Evolutionary conservation across 2,329 filamentous ascomycete species (phyloP), one percentile per base, ranked within the genome.

Genomic region (Trichoderma sp.): DNA sequence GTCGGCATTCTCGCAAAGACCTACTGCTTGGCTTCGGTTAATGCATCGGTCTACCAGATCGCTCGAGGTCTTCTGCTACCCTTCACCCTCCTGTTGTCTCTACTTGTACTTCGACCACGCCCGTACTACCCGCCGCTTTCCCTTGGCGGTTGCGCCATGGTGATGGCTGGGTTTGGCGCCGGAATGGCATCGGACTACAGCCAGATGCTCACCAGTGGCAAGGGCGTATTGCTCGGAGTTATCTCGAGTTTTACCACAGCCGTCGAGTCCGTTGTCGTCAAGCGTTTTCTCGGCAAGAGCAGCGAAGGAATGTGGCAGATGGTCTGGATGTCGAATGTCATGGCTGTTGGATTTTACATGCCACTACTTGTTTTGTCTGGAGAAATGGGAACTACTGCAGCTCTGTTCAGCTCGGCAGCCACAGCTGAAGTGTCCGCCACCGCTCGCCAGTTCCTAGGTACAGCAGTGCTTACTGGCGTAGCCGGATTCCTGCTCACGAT

Each of bases 261-360:
- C n/a, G 50, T 64, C 27, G 61, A 64, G 13, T 64, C 61, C 15
- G 61, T 64, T 3, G 61, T 64, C 8, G 61, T 64, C 9, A 64
- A 64, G 37, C 61, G 61, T 4, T 64, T 64, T 4, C 61, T 64
- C 1, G 61, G 61, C 5, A 64, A 64, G 35, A 64, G 61, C 35
- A 56, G 61, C 50, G 61, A 64, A 34, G 61, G 61, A 39, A 64
- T 64, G 61, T 64, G 61, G 61, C 61, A 64, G 50, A 64, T 64
- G 61, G 61, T 64, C 17, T 64, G 61, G 61, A 64, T 64, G 61
- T 64, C 61, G n/a, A 64, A 64, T 25, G 61, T 64, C 35, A 64
- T 64, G 61, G 61, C 61, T 5, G 37, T 56, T n/a, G 61, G 19
- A 1, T 64, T 64, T 34, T 64, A 64, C 53, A 6, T 56, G 5